Conservation (phyloP, 495 filamentous ascomycete genomes). For the Achaetomiella virescens region DNA sequence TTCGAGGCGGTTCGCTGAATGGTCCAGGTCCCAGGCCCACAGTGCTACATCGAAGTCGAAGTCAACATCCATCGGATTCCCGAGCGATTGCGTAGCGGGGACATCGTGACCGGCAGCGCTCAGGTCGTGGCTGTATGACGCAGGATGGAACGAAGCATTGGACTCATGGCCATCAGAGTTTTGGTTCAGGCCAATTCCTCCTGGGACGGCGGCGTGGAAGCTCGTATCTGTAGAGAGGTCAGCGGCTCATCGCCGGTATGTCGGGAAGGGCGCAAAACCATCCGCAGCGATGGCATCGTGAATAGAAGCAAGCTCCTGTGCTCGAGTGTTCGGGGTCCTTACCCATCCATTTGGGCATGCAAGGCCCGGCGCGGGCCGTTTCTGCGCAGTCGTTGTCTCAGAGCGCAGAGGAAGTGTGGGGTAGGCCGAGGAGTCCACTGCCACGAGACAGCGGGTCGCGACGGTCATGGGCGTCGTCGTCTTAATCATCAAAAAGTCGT, state of each 20-base stretch:
- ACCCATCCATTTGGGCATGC: constrained; percentile 8
- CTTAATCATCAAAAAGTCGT: background rate
- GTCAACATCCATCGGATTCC: constrained; percentile 46
- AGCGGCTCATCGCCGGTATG: background rate
- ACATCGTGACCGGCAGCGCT: background rate
- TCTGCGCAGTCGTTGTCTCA: background rate
- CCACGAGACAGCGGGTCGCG: constrained; percentile 1
- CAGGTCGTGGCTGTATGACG: background rate
- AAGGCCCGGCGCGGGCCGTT: background rate
- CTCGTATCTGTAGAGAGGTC: background rate
- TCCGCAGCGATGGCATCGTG: background rate
- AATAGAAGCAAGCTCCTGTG: background rate
- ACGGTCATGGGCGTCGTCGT: background rate
- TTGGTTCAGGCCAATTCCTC: background rate
- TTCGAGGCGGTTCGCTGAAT: background rate
- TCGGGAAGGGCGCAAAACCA: background rate
- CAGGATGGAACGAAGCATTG: background rate
- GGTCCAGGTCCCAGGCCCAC: constrained; percentile 19
- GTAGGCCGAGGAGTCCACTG: background rate
- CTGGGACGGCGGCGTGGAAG: background rate
- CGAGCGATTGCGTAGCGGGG: constrained; percentile 31
- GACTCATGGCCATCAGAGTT: background rate
- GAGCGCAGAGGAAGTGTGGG: background rate
- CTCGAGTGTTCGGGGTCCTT: background rate
- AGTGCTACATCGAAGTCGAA: constrained; percentile 18